Base-by-base conservation (phyloP, 805 yeast species). In the Ogataea corticis region DNA sequence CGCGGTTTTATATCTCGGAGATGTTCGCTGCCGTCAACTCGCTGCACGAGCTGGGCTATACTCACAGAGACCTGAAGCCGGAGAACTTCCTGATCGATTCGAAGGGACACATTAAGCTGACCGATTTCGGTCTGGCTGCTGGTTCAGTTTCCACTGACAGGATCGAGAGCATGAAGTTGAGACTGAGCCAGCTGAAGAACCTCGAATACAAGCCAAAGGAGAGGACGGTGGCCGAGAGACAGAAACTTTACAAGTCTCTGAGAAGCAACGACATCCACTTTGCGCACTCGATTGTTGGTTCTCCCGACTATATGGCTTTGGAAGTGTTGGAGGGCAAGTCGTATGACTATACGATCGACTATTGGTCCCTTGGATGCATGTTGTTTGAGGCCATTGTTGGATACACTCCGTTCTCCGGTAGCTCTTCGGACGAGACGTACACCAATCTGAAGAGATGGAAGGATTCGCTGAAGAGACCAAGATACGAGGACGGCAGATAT, bases 331-430 rank as follows among this genome's bases (percentile, higher is more conserved):
- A 89, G 66, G 99, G 99, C 7, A 86, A 85, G 61, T 82, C 83
- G 47, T 94, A 94, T 66, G 97, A 94, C 63, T 91, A 85, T 64
- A 92, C 99, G 13, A 96, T 95, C 46, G 99, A 94, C 71, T 94
- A 94, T 66, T 94, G 99, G 99, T 91, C 98, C 0, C 73, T 94
- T 47, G 99, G 99, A 4, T 94, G 99, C 68, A 94, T 94, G 84
- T 72, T 94, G 32, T 94, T 92, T 64, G 99, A 94, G 69, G 87
- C 97, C 38, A 78, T 94, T 46, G 94, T 94, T 52, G 98, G 99
- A 0, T 94, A 88, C 67, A 96, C 99, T 3, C 99, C 99, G 36
- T 94, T 94, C 62, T 84, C 96, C 33, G 99, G 99, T 2, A 80
- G 90, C 33, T 80, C 87, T 33, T 87, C 95, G 32, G 96, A 94